Percentiles rank a stretch among this genome's conserved stretches.
Evolutionary conservation across 208 protist species (phyloP).

Genomic region (Acanthamoeba triangularis): DNA sequence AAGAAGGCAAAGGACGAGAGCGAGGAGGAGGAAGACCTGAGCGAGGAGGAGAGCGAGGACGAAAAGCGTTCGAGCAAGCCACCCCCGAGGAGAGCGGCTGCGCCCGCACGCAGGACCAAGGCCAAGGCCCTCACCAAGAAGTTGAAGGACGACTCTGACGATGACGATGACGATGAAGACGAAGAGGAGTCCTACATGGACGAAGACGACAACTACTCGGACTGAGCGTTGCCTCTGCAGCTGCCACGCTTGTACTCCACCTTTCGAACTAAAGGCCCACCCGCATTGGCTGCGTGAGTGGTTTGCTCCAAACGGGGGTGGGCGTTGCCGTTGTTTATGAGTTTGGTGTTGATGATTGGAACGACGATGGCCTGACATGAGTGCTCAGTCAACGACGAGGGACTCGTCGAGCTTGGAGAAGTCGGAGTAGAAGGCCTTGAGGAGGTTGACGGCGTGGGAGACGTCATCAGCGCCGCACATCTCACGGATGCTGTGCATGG

Average conservation of each 20-base stretch:
- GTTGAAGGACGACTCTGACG: conserved; percentile 24
- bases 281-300: too few relatives aligned
- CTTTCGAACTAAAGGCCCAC: neutral
- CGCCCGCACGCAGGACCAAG: conserved; percentile 10
- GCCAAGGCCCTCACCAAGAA: conserved; percentile 60
- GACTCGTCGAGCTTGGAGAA: conserved; percentile 63
- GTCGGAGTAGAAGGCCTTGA: conserved; percentile 85
- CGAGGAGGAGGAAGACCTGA: conserved; percentile 43
- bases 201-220: conserved; percentile 33
- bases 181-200: conserved; percentile 47
- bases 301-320: too few relatives aligned
- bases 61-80: neutral
- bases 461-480: conserved; percentile 96
- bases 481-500: conserved; percentile 98
- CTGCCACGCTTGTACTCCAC: neutral
- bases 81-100: neutral
- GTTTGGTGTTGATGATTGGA: too few relatives aligned
- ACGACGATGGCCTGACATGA: too few relatives aligned
- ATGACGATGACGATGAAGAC: neutral
- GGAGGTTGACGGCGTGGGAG: conserved; percentile 92
- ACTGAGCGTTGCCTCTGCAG: neutral
- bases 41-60: conserved; percentile 42
- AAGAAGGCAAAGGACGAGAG: neutral
- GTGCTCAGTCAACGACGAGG: conserved; percentile 27
- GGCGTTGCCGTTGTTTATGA: too few relatives aligned